phyloP scores from a whole-genome alignment of 495 filamentous ascomycete species.

The Penicillium steckii region DNA sequence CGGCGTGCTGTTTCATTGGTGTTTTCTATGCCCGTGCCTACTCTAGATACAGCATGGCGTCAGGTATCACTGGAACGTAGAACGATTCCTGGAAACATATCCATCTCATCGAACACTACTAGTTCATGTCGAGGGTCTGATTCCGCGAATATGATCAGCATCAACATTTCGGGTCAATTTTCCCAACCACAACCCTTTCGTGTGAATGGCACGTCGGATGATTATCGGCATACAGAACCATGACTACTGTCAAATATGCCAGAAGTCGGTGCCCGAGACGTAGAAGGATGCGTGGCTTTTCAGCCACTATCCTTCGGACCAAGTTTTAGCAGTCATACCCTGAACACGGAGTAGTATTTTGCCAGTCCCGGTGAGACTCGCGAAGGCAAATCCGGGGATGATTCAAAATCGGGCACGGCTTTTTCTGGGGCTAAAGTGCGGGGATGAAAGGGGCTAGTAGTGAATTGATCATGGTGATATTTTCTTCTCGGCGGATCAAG shows the following conservation, averaged over 20 bases:
- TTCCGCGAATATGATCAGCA: background rate
- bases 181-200: background rate
- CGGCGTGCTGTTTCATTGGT: no score
- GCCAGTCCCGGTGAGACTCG: conserved; percentile 15
- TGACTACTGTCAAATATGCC: no score
- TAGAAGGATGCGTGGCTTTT: conserved; percentile 8
- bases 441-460: no score
- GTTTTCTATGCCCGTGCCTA: background rate
- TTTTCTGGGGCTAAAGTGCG: background rate
- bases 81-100: background rate
- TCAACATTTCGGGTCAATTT: background rate
- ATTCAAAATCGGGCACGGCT: background rate
- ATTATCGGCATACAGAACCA: conserved; percentile 15
- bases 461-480: background rate
- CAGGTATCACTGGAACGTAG: background rate
- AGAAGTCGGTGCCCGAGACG: conserved; percentile 9
- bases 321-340: conserved; percentile 3
- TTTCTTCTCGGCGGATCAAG: conserved; percentile 4
- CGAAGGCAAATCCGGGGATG: conserved; percentile 16
- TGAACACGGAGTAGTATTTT: conserved; percentile 2
- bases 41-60: background rate
- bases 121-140: no score
- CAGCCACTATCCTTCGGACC: conserved; percentile 9
- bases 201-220: background rate
- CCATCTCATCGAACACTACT: no score